A percentile compares a stretch with the other conserved stretches of the same genome.
Conservation (phyloP, 257 asterid genomes). For the Plectranthus barbatus region DNA sequence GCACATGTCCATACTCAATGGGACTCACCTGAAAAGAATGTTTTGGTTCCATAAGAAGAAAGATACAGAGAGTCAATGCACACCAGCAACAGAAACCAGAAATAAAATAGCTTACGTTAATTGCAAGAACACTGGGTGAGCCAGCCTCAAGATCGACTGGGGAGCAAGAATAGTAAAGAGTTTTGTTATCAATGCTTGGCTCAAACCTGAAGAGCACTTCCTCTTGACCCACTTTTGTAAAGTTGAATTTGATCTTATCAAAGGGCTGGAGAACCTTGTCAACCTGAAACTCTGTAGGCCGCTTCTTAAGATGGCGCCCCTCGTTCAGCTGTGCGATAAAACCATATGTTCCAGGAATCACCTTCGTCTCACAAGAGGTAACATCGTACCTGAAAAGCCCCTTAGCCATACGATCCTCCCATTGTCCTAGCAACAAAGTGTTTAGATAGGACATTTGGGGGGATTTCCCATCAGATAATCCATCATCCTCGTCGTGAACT, state of each 20-base stretch:
- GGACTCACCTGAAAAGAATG: slow-evolving; percentile 65
- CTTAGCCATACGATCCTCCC: slow-evolving; percentile 62
- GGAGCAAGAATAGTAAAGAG: slow-evolving; percentile 25
- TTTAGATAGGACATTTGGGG: slow-evolving; percentile 31
- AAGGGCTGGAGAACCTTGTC: slow-evolving; percentile 81
- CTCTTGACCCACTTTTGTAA: slow-evolving; percentile 65
- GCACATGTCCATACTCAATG: slow-evolving; percentile 81
- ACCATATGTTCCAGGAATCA: slow-evolving; percentile 52
- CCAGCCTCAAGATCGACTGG: slow-evolving; percentile 18
- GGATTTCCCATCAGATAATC: slow-evolving; percentile 20
- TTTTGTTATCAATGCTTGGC: slow-evolving; percentile 26
- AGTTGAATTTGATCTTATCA: slow-evolving; percentile 58
- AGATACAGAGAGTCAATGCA: neutral
- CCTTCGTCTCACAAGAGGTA: slow-evolving; percentile 59
- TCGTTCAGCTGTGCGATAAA: slow-evolving; percentile 75
- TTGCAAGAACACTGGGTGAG: slow-evolving; percentile 53
- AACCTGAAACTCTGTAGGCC: slow-evolving; percentile 60
- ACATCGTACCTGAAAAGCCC: slow-evolving; percentile 71
- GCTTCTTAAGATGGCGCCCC: slow-evolving; percentile 74
- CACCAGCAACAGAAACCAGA: slow-evolving; percentile 1
- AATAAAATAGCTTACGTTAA: slow-evolving; percentile 47
- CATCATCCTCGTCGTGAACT: slow-evolving; percentile 9
- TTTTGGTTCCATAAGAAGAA: neutral
- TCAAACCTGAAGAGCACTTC: slow-evolving; percentile 72
- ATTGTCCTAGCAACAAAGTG: slow-evolving; percentile 45